Evolutionary conservation across 768 basidiomycete genomes (phyloP).

Genomic region (Hericium rajendrae): DNA sequence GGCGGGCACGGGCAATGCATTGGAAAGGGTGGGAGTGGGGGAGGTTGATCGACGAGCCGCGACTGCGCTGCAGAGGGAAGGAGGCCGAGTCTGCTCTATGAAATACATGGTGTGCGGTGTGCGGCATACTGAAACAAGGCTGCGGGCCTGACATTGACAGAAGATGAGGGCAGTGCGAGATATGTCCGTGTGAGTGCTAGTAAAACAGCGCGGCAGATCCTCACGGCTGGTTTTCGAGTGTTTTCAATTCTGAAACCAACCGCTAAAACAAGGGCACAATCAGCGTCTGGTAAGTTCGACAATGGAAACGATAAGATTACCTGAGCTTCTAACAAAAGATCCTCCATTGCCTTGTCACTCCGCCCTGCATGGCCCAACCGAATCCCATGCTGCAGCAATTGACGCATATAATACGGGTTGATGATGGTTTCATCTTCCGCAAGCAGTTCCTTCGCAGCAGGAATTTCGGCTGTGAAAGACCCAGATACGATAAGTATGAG

Average conservation of each 20-base stretch:
- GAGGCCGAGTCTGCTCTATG: not conserved
- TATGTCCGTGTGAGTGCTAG: too few species aligned
- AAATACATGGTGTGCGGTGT: not conserved
- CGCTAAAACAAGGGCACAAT: slow-evolving; percentile 2
- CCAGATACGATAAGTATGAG: slow-evolving; percentile 5
- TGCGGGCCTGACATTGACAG: too few species aligned
- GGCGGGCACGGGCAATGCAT: not conserved
- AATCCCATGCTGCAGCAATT: slow-evolving; percentile 63
- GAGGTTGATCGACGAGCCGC: not conserved
- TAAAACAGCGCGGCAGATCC: too few species aligned
- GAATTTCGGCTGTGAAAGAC: slow-evolving; percentile 16
- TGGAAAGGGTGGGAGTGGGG: not conserved
- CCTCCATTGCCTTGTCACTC: slow-evolving; percentile 7
- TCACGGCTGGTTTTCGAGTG: slow-evolving; percentile 1
- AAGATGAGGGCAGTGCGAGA: too few species aligned
- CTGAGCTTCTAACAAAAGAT: slow-evolving; percentile 32
- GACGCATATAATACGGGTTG: slow-evolving; percentile 72
- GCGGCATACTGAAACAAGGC: not conserved
- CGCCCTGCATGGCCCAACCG: slow-evolving; percentile 35
- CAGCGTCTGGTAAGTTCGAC: not conserved
- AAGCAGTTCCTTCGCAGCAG: slow-evolving; percentile 25
- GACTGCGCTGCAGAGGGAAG: not conserved
- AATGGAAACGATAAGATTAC: not conserved
- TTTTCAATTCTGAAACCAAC: slow-evolving; percentile 12
- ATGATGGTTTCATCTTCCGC: slow-evolving; percentile 58